Base-by-base conservation (phyloP, 345 rosid species). In the Eucalyptus regnans region DNA sequence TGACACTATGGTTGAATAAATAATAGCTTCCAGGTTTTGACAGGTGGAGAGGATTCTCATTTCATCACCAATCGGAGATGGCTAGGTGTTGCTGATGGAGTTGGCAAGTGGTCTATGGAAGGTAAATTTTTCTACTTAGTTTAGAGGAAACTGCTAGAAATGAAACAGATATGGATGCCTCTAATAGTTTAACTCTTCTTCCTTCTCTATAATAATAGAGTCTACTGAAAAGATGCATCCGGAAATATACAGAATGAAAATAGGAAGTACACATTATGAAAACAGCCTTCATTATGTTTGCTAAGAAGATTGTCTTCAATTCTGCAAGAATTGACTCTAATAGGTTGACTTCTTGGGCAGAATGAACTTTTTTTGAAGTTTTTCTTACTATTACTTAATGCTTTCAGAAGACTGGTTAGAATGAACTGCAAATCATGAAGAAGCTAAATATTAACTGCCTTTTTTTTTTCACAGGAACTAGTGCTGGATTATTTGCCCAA, bases 21-120 rank as follows among this genome's bases (percentile, higher is more conserved):
- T 96, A 94, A 92, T 96, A 92, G 94, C 94, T 93, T 90, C 95
- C 99, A 97, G 99, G 97, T 91, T 89, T 97, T 95, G 95, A 91
- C 96, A 94, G 99, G 98, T 95, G 92, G 94, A 86, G 94, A 94
- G 86, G 98, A 97, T 93, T 96, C 96, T 86, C 94, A 95, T 91
- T 97, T 97, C 91, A 87, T 95, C 87, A 87, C 90, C 88, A 22
- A 88, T 41, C 62, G 86, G 87, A 94, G 93, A 89, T 97, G 99
- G 99, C 89, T 97, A 31, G 98, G 98, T 81, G 83, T 97, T 90
- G 98, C 97, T 7, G 96, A 97, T 71, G 99, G 99, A 93, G 93
- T 91, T 89, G 92, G 93, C 88, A 92, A 91, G 79, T 97, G 99
- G 99, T 96, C 97, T 60, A 87, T 95, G 87, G 93, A 94, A 92